Percentiles rank a stretch among this genome's conserved stretches.
These are phyloP conservation scores for Camptophora hylomeconis DNA, from an alignment of 2,329 filamentous ascomycete species.

Conservation along the genomic window DNA sequence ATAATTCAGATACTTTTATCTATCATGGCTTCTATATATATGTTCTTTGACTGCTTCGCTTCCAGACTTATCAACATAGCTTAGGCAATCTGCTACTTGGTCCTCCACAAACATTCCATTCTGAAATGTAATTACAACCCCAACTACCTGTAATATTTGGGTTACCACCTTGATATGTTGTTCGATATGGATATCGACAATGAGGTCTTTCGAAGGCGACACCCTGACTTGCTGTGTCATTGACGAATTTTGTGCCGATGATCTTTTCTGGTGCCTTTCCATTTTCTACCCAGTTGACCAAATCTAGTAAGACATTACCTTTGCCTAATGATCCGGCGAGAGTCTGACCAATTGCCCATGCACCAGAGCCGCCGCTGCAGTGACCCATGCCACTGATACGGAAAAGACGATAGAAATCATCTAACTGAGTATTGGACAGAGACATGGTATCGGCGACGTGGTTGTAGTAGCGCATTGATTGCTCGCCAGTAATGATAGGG, in stretches of 20 bases:
- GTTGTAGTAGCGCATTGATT: constrained; percentile 40
- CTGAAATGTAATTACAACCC: no score
- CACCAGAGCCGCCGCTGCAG: constrained; percentile 31
- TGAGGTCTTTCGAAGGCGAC: constrained; percentile 34
- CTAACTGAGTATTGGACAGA: constrained; percentile 19
- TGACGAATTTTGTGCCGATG: constrained; percentile 32
- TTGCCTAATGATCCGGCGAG: constrained; percentile 4
- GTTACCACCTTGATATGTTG: no score
- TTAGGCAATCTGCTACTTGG: no score
- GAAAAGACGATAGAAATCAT: constrained; percentile 36
- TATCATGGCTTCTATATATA: no score
- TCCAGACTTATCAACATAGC: no score
- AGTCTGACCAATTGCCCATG: constrained; percentile 29
- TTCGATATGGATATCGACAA: constrained; percentile 31
- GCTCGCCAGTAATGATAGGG: constrained; percentile 39
- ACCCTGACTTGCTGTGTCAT: constrained; percentile 25
- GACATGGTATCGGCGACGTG: constrained; percentile 29
- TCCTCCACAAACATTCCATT: no score
- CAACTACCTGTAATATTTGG: no score
- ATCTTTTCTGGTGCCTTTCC: constrained; percentile 27
- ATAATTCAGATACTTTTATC: no score
- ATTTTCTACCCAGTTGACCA: constrained; percentile 38
- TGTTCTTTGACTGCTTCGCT: no score
- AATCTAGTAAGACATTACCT: constrained; percentile 36
- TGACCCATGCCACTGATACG: constrained; percentile 42